A percentile compares a stretch with the other conserved stretches of the same genome.
phyloP scores from a whole-genome alignment of 345 rosid genomes.

The Corchorus olitorius region DNA sequence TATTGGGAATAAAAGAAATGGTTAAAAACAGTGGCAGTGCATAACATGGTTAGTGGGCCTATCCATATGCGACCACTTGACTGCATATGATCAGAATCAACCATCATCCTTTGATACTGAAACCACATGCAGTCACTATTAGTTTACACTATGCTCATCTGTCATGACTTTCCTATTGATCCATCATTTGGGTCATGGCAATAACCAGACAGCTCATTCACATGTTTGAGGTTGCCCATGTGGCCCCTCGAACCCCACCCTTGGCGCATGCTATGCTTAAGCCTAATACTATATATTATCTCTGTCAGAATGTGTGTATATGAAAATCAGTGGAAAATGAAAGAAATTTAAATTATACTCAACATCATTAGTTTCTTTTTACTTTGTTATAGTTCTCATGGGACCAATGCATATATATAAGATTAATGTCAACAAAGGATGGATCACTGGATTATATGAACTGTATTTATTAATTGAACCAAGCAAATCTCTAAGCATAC shows the following conservation, averaged over 20 bases:
- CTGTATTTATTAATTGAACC: too few species aligned
- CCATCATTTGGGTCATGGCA: conserved; percentile 36
- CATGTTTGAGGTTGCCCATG: conserved; percentile 46
- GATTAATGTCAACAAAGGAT: too few species aligned
- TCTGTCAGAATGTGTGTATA: background rate
- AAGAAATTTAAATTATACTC: background rate
- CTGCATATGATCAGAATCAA: conserved; percentile 34
- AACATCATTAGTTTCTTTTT: too few species aligned
- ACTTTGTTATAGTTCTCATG: too few species aligned
- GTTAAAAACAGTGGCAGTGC: conserved; percentile 10
- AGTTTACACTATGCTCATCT: conserved; percentile 40
- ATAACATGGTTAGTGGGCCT: conserved; percentile 35
- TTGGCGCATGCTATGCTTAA: background rate
- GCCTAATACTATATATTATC: conserved; percentile 8
- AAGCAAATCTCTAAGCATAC: too few species aligned
- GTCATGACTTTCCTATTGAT: conserved; percentile 43
- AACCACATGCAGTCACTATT: conserved; percentile 44
- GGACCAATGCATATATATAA: too few species aligned
- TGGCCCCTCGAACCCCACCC: conserved; percentile 32
- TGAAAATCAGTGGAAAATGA: background rate
- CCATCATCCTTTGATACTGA: conserved; percentile 32
- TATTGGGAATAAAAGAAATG: background rate
- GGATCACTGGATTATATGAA: too few species aligned
- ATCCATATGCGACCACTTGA: conserved; percentile 23
- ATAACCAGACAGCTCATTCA: conserved; percentile 66